phyloP scores from a whole-genome alignment of 805 yeast genomes.

The Starmerella lactis-condensi region DNA sequence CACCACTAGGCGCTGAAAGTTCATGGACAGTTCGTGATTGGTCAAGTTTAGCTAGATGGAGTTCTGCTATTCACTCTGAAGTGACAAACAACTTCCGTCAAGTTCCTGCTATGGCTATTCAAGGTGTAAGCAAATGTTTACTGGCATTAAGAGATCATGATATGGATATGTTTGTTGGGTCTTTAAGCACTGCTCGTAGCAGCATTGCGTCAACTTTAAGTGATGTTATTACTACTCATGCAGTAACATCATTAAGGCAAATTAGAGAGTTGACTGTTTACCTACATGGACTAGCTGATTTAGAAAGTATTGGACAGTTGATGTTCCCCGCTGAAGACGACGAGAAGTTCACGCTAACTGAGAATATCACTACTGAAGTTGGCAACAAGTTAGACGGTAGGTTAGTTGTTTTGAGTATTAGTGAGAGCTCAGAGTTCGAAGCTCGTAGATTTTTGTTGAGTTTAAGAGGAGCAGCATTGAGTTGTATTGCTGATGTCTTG shows the following conservation, averaged over 20 bases:
- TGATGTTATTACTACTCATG: slow-evolving; percentile 21
- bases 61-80: slow-evolving; percentile 22
- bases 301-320: slow-evolving; percentile 26
- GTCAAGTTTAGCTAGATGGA: slow-evolving; percentile 20
- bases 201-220: slow-evolving; percentile 44
- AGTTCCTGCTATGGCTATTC: slow-evolving; percentile 6
- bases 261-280: slow-evolving; percentile 27
- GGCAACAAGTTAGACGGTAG: slow-evolving; percentile 6
- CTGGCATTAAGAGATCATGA: slow-evolving; percentile 27
- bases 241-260: slow-evolving; percentile 34
- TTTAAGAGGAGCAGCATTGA: slow-evolving; percentile 33
- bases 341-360: not conserved
- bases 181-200: slow-evolving; percentile 34
- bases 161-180: slow-evolving; percentile 22
- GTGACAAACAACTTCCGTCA: slow-evolving; percentile 1
- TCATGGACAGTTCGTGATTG: slow-evolving; percentile 47
- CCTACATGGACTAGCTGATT: slow-evolving; percentile 44
- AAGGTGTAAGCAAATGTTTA: slow-evolving; percentile 36
- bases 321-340: slow-evolving; percentile 6
- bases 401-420: slow-evolving; percentile 13
- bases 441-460: slow-evolving; percentile 43
- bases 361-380: not conserved
- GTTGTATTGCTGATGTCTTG: slow-evolving; percentile 5
- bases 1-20: slow-evolving; percentile 52
- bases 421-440: slow-evolving; percentile 36